These are phyloP conservation scores for Ogataea nakhonphanomensis DNA, from an alignment of 805 yeast species.

Conservation along the genomic window DNA sequence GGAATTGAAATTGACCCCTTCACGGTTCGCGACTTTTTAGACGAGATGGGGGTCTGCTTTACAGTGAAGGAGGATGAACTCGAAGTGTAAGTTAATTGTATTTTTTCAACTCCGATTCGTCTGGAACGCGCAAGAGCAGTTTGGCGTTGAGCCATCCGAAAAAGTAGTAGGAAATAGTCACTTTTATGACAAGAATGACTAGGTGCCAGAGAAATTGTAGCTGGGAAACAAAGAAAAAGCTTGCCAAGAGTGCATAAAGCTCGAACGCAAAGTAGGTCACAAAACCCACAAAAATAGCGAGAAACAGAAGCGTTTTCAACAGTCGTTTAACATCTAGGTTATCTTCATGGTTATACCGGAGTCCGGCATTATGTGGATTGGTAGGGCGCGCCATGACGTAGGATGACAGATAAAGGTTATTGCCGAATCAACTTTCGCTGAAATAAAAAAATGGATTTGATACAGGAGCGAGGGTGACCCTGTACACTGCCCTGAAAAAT, in stretches of 20 bases:
- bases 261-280: constrained; percentile 12
- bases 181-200: constrained; percentile 17
- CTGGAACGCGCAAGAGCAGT: constrained; percentile 23
- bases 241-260: constrained; percentile 13
- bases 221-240: constrained; percentile 7
- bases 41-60: constrained; percentile 29
- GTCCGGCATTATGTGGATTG: constrained; percentile 3
- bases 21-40: constrained; percentile 25
- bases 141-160: constrained; percentile 21
- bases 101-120: constrained; percentile 28
- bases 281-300: constrained; percentile 10
- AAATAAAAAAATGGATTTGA: neutral
- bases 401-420: neutral
- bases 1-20: constrained; percentile 20
- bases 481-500: neutral
- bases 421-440: too few species aligned
- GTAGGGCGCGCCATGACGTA: constrained; percentile 5
- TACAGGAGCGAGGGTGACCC: too few species aligned
- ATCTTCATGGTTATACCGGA: constrained; percentile 8
- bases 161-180: constrained; percentile 14
- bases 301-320: constrained; percentile 19
- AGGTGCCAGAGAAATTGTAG: constrained; percentile 14
- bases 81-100: constrained; percentile 17
- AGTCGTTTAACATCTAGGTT: constrained; percentile 12
- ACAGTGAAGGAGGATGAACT: constrained; percentile 12